Base-by-base conservation (phyloP, 139 green algal genomes). In the Micractinium sp. region DNA sequence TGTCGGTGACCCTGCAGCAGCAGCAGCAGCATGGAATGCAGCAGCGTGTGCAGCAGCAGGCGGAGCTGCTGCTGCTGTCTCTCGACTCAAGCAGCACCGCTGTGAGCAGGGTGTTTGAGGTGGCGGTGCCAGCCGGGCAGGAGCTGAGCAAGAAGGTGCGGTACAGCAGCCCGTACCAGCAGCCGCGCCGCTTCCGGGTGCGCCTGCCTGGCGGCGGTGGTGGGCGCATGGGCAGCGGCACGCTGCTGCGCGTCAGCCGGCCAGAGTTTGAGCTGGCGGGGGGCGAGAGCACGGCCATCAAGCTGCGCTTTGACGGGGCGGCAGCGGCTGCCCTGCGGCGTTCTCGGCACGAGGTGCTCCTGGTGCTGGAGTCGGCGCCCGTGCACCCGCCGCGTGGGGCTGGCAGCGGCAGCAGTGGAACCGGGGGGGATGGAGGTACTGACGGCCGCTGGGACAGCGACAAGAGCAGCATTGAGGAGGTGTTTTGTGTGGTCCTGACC, bases 71-170 rank as follows among this genome's bases (percentile, higher is more conserved):
- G 69, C 69, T 87, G 63, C n/a, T 87, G 27, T 13, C 23, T 20
- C 63, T 87, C 36, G 63, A 87, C 18, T 87, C 82, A 19, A 87
- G 22, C 25, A 29, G 63, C 22, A 87, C 82, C 0, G 29, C n/a
- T 3, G 39, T 69, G 29, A 88, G 69, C 84, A 67, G 84, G 39
- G 69, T 16, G 3, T 88, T 88, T 60, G 67, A 81, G 39, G 84
- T 88, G 41, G 61, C 25, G 3, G 36, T 81, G 69, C 39, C 29
- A n/a, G 29, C 29, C 5, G 84, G 69, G 41, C 84, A 81, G 69
- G 38, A 9, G 31, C 63, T 81, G 29, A 88, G 69, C 84, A 88
- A 88, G 84, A 88, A 88, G 41, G 84, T 88, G 84, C 84, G 84
- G 16, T 88, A 81, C 69, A n/a, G 38, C 84, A 88, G 41, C 84